Conservation (phyloP, 2,329 filamentous ascomycete genomes). For the Aureobasidium pullulans region DNA sequence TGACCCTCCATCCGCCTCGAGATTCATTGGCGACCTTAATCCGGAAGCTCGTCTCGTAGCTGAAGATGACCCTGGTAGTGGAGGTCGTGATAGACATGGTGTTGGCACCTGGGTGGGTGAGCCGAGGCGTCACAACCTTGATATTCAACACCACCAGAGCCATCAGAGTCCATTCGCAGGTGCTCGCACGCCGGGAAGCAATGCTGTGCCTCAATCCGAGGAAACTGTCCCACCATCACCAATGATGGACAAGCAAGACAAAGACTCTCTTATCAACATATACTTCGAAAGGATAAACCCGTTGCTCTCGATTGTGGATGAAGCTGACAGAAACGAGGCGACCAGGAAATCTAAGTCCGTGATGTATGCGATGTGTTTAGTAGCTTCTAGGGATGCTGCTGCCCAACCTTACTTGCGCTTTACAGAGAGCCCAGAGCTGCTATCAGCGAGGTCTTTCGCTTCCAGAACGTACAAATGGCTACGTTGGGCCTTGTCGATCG, state of each 20-base stretch:
- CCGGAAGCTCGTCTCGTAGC: slow-evolving; percentile 41
- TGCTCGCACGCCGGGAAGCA: slow-evolving; percentile 19
- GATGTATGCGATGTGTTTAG: slow-evolving; percentile 40
- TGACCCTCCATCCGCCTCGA: slow-evolving; percentile 14
- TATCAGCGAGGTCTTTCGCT: slow-evolving; percentile 38
- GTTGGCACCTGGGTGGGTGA: slow-evolving; percentile 29
- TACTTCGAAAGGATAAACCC: slow-evolving; percentile 41
- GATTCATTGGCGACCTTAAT: slow-evolving; percentile 40
- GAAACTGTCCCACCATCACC: slow-evolving; percentile 21
- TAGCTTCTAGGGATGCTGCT: slow-evolving; percentile 40
- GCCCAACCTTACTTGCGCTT: slow-evolving; percentile 35
- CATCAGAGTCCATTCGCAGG: slow-evolving; percentile 15
- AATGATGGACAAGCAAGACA: slow-evolving; percentile 28
- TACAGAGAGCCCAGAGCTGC: slow-evolving; percentile 19
- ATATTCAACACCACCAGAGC: slow-evolving; percentile 22
- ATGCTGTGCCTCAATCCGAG: slow-evolving; percentile 21
- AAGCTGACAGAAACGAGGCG: slow-evolving; percentile 33
- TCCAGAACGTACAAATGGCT: slow-evolving; percentile 37
- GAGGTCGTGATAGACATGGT: slow-evolving; percentile 21
- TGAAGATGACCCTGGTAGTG: slow-evolving; percentile 16
- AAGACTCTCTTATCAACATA: slow-evolving; percentile 35
- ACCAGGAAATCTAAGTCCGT: slow-evolving; percentile 31
- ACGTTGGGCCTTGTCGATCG: slow-evolving; percentile 34
- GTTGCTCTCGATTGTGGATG: slow-evolving; percentile 40
- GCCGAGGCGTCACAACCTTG: background rate